Evolutionary conservation across 108 stramenopile species (phyloP).

Genomic region (Stephanodiscus triporus): DNA sequence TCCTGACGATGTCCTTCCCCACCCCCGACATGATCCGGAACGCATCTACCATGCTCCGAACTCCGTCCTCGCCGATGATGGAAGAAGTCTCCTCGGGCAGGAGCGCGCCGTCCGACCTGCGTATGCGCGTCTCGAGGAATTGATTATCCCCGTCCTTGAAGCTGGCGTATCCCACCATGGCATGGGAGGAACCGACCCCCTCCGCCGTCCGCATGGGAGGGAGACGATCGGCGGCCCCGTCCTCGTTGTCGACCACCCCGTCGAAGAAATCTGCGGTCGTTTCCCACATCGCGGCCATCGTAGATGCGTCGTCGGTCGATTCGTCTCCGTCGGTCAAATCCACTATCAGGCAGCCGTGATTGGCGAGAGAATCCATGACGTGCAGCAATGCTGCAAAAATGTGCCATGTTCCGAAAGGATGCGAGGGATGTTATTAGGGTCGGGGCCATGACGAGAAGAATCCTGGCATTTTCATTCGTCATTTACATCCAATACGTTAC

Average conservation of each 20-base stretch:
- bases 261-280: conserved; percentile 60
- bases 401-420: too few relatives aligned
- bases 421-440: not conserved
- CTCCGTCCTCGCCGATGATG: conserved; percentile 60
- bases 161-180: conserved; percentile 71
- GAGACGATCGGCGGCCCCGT: conserved; percentile 24
- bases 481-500: too few relatives aligned
- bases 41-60: conserved; percentile 48
- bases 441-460: too few relatives aligned
- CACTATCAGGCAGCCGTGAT: conserved; percentile 81
- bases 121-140: conserved; percentile 76
- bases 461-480: too few relatives aligned
- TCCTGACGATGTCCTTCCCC: conserved; percentile 76
- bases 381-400: conserved; percentile 68
- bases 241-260: conserved; percentile 27
- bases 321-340: conserved; percentile 77
- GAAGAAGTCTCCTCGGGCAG: conserved; percentile 56
- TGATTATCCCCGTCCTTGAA: conserved; percentile 69
- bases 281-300: conserved; percentile 72
- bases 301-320: conserved; percentile 50
- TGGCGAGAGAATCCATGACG: conserved; percentile 86
- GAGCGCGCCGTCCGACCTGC: conserved; percentile 49
- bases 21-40: conserved; percentile 62
- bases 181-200: conserved; percentile 64
- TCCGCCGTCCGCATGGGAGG: conserved; percentile 60